Percentiles rank a stretch among this genome's conserved stretches.
Evolutionary conservation across 257 asterid genomes (phyloP).

Genomic region (Echites panduratus): DNA sequence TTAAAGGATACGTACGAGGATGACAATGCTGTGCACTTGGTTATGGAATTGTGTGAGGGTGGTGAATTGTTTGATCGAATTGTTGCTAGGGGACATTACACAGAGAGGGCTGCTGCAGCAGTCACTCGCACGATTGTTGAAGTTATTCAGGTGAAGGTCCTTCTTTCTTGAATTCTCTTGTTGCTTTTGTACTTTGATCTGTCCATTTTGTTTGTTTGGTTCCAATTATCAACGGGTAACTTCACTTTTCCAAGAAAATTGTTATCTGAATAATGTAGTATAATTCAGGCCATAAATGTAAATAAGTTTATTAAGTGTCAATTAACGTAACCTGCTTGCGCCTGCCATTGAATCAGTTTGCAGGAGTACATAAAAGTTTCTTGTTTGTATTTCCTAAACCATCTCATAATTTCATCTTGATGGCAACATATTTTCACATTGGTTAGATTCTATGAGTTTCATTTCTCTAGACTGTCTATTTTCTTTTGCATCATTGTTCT

Average conservation of each 20-base stretch:
- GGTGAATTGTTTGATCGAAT: conserved; percentile 49
- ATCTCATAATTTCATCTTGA: not conserved
- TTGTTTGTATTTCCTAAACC: too few species aligned
- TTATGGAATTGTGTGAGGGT: conserved; percentile 53
- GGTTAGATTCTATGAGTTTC: not conserved
- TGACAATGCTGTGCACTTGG: conserved; percentile 41
- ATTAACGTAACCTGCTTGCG: too few species aligned
- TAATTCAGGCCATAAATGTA: not conserved
- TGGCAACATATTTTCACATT: not conserved
- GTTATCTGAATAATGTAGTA: not conserved
- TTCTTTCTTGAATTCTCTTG: not conserved
- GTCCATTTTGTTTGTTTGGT: not conserved
- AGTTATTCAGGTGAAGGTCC: conserved; percentile 41
- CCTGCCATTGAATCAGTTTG: too few species aligned
- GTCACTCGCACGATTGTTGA: conserved; percentile 46
- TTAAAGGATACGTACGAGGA: conserved; percentile 48
- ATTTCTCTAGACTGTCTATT: too few species aligned
- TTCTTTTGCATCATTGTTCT: not conserved
- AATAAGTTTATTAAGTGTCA: too few species aligned
- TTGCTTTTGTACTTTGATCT: conserved; percentile 6
- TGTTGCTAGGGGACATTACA: conserved; percentile 46
- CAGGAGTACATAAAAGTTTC: too few species aligned
- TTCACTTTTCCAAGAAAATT: not conserved
- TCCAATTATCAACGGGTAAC: not conserved
- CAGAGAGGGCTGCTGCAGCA: conserved; percentile 49